Evolutionary conservation across 192 early-diverging fungal genomes (phyloP), one percentile per base, ranked within the genome.

Genomic region (Linnemannia hyalina): DNA sequence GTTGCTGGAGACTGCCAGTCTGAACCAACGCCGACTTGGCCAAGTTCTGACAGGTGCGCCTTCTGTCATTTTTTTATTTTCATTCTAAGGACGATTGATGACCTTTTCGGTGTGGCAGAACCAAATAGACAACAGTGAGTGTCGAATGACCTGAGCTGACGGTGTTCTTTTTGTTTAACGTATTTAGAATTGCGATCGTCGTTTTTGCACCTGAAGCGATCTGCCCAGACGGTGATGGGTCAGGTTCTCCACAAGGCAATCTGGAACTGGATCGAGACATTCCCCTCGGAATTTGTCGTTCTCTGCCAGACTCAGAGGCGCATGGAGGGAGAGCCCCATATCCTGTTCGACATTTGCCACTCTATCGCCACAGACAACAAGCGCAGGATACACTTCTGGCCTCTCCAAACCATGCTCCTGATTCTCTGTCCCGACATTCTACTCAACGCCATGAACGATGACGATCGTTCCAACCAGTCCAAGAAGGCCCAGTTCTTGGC

Each of bases 251-350:
- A 96, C 29, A 93, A 94, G 38, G 93, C 93, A 8, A 96, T 99
- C 77, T 98, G 97, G 97, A 94, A 95, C 87, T 99, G 97, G 94
- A 97, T 99, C 49, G 94, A 96, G 73, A 92, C 93, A 16, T 98
- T 96, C 81, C 95, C 96, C 0, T 88, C 91, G 11, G 97, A 98
- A 73, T 99, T 97, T 85, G 92, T 95, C 52, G 91, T 92, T 68
- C 89, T 97, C 65, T 96, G 95, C 85, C 92, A 93, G 71, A 90
- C 77, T 23, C 90, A 91, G 76, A 89, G 88, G 68, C 88, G 92
- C 8, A 81, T 93, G 40, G 93, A 93, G 41, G 94, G 95, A 54
- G 89, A 91, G 6, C 95, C 96, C 1, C 96, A 97, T 71, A 88
- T 92, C 68, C 85, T 97, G 35, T 97, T 97, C 82, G 94, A 96